Evolutionary conservation across 345 rosid genomes (phyloP).

Genomic region (Tarenaya hassleriana): DNA sequence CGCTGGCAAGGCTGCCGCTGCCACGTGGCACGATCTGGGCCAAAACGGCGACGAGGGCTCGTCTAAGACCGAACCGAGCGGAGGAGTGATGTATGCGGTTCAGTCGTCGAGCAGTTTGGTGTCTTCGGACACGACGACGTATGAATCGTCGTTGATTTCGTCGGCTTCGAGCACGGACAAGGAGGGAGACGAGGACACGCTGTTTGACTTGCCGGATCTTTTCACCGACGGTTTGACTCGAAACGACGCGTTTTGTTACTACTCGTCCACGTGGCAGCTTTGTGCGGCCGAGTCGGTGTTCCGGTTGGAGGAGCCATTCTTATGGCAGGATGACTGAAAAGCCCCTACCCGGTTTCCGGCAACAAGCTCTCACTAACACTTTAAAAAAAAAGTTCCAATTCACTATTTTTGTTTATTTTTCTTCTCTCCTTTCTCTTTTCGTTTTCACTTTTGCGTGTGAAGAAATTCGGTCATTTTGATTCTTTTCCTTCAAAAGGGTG

Average conservation of each 20-base stretch:
- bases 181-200: conserved; percentile 44
- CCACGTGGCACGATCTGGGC: conserved; percentile 21
- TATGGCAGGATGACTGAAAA: conserved; percentile 39
- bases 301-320: conserved; percentile 58
- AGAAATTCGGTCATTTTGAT: conserved; percentile 4
- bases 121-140: conserved; percentile 22
- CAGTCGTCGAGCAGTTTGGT: conserved; percentile 22
- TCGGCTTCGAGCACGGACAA: conserved; percentile 25
- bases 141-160: conserved; percentile 35
- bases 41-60: conserved; percentile 7
- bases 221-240: conserved; percentile 31
- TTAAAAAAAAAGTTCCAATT: conserved; percentile 13
- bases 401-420: conserved; percentile 12
- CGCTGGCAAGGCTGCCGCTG: conserved; percentile 49
- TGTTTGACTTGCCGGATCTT: conserved; percentile 91
- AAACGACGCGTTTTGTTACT: conserved; percentile 37
- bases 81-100: conserved; percentile 19
- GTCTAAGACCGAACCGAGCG: conserved; percentile 28
- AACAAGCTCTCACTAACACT: conserved; percentile 24
- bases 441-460: conserved; percentile 18
- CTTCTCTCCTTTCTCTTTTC: neutral
- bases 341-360: neutral
- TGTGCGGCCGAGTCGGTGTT: conserved; percentile 52
- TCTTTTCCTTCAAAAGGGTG: conserved; percentile 2
- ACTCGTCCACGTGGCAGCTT: conserved; percentile 59